Evolutionary conservation across 1,284 basidiomycete species (phyloP), one percentile per base, ranked within the genome.

Genomic region (Meira nashicola): DNA sequence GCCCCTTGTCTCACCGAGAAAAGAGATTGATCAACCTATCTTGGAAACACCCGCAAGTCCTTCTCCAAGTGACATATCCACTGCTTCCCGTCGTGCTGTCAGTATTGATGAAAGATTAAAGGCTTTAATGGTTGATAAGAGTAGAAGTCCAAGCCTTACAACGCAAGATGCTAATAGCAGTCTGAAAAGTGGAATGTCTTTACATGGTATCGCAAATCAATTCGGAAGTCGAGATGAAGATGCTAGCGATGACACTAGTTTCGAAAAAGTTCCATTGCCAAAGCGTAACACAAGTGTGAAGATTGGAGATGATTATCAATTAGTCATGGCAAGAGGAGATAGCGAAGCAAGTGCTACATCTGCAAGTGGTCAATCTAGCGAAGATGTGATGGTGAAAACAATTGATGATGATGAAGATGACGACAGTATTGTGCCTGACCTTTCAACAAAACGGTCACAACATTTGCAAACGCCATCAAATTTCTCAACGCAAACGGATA

Each of bases 51-150:
- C 61, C 57, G 41, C 28, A 54, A 58, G 60, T 41, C 4, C 3
- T 9, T 19, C 51, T 47, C 44, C 48, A 10, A 25, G 44, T 39
- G 28, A 33, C 28, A 33, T 39, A n/a, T 6, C 54, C 44, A 19
- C 41, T 23, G 43, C 39, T 39, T 15, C 46, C 43, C 61, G 58
- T 49, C 48, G 58, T 4, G 64, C 60, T 3, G 17, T 54, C 6
- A 67, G 67, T 52, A 64, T 72, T 0, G 62, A 72, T 51, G 61
- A 71, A 33, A 44, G 70, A 21, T 60, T 73, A 33, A 71, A 69
- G 56, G 70, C 70, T 15, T 63, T 73, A 0, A 41, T 71, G 51
- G 59, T 54, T 9, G 54, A 54, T 2, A 44, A 56, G 14, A 9
- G 23, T 5, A 6, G 46, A 19, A 46, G 28, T 33, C 44, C 44